phyloP scores from a whole-genome alignment of 2,329 filamentous ascomycete species.

The Podosphaera leucotricha region DNA sequence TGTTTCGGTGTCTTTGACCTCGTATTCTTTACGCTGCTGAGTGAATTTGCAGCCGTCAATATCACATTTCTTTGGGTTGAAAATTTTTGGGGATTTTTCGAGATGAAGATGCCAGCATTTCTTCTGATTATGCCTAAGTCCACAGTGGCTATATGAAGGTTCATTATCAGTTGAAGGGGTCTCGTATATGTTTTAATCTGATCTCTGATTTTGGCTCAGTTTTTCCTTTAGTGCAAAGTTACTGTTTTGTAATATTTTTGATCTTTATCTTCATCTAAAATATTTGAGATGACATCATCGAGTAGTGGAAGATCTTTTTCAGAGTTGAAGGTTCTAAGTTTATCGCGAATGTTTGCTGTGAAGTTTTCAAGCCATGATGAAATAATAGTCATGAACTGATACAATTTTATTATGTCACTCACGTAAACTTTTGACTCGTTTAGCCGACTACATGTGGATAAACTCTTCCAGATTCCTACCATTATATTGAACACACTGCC shows the following conservation, averaged over 20 bases:
- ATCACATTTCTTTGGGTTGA: neutral
- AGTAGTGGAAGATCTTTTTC: constrained; percentile 1
- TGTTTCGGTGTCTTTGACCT: neutral
- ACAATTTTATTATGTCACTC: neutral
- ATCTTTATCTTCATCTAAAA: neutral
- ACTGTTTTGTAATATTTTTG: neutral
- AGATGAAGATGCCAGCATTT: neutral
- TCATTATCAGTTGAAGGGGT: neutral
- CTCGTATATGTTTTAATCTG: neutral
- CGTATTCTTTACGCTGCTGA: neutral
- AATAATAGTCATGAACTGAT: constrained; percentile 1
- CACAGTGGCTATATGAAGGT: neutral
- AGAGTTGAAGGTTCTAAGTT: neutral
- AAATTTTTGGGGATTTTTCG: neutral
- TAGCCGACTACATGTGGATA: constrained; percentile 1
- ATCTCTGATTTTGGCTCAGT: neutral
- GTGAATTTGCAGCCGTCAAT: neutral
- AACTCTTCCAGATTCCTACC: constrained; percentile 1
- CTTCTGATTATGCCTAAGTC: neutral
- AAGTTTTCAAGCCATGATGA: constrained; percentile 1
- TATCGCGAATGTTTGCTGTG: neutral
- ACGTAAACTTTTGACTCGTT: constrained; percentile 1
- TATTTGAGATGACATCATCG: constrained; percentile 1
- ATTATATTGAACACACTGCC: neutral
- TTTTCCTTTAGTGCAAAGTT: neutral